phyloP scores from a whole-genome alignment of 495 filamentous ascomycete species.

The Annulohypoxylon bovei region DNA sequence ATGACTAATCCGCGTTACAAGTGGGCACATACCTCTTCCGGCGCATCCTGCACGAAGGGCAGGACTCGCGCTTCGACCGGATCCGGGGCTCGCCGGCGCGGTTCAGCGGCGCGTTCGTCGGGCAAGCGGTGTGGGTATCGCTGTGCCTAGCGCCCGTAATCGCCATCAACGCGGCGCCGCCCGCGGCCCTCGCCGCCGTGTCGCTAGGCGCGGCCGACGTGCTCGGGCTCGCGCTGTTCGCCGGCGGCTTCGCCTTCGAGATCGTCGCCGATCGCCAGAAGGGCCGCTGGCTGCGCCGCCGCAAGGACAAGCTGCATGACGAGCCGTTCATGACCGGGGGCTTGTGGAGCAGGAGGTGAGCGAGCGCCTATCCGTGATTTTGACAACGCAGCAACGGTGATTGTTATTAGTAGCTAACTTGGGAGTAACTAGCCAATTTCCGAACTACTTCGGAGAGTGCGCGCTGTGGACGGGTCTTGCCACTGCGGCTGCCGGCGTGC shows the following conservation, averaged over 20 bases:
- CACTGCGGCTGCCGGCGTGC: constrained; percentile 58
- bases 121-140: constrained; percentile 71
- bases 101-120: constrained; percentile 66
- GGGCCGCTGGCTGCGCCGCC: constrained; percentile 62
- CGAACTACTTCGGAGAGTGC: constrained; percentile 74
- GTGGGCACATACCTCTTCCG: constrained; percentile 69
- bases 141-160: constrained; percentile 69
- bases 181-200: constrained; percentile 52
- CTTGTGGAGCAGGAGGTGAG: constrained; percentile 61
- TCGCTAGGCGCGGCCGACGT: constrained; percentile 57
- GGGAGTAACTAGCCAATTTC: constrained; percentile 63
- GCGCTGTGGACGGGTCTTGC: constrained; percentile 73
- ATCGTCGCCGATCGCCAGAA: constrained; percentile 69
- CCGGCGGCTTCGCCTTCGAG: constrained; percentile 67
- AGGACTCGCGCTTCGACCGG: constrained; percentile 69
- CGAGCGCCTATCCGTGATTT: not conserved
- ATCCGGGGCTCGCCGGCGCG: constrained; percentile 62
- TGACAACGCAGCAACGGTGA: not conserved
- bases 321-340: constrained; percentile 70
- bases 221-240: constrained; percentile 64
- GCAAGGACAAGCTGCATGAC: constrained; percentile 66
- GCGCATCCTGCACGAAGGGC: constrained; percentile 61
- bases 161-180: constrained; percentile 66
- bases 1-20: constrained; percentile 31
- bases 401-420: not conserved